phyloP scores from a whole-genome alignment of 1,284 basidiomycete species.

The Xerocomus minutiporus region DNA sequence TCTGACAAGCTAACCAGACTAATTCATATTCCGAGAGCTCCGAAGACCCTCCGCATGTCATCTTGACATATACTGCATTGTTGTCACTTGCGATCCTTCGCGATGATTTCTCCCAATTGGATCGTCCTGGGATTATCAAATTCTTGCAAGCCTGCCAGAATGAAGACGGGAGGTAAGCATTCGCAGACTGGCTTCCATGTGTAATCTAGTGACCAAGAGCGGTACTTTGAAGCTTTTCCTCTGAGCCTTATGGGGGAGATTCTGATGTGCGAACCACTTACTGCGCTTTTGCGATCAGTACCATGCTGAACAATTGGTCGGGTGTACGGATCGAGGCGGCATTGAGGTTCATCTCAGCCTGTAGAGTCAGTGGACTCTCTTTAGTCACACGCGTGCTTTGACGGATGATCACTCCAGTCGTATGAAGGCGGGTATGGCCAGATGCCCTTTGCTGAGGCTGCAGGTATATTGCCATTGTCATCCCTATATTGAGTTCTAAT shows the following conservation, averaged over 20 bases:
- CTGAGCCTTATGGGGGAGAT: conserved; percentile 61
- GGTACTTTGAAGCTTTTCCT: conserved; percentile 60
- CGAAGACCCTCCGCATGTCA: conserved; percentile 75
- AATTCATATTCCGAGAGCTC: conserved; percentile 37
- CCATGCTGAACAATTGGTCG: conserved; percentile 75
- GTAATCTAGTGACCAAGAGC: background rate
- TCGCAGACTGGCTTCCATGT: conserved; percentile 2
- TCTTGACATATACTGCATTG: conserved; percentile 89
- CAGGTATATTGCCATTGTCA: conserved; percentile 49
- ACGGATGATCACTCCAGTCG: conserved; percentile 46
- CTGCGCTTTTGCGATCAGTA: conserved; percentile 81
- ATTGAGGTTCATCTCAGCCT: conserved; percentile 59
- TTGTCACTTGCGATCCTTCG: conserved; percentile 76
- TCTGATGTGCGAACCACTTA: conserved; percentile 82
- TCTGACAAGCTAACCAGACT: conserved; percentile 19
- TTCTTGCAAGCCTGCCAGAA: conserved; percentile 73
- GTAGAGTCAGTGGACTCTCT: conserved; percentile 48
- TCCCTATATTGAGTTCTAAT: conserved; percentile 3
- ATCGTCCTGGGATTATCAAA: conserved; percentile 55
- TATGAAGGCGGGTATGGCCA: conserved; percentile 94
- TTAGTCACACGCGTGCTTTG: background rate
- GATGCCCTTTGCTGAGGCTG: conserved; percentile 75
- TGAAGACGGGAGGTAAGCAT: conserved; percentile 70
- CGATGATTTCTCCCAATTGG: conserved; percentile 70
- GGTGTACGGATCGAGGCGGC: conserved; percentile 63